Conservation (phyloP, 202 grass and related monocot genomes). For the Alloteropsis angusta region DNA sequence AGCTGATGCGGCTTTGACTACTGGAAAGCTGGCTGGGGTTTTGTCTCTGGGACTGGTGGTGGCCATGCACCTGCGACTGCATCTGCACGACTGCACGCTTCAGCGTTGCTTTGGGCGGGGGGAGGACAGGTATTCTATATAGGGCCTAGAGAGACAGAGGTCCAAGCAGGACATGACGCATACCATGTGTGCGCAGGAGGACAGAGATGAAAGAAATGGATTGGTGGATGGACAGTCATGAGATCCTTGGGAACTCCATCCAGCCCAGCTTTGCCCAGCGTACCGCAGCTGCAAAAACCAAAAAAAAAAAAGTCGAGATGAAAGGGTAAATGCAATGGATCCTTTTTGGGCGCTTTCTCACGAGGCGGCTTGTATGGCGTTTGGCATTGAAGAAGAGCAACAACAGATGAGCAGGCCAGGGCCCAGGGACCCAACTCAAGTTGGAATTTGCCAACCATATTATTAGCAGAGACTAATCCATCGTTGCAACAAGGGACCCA, state of each 20-base stretch:
- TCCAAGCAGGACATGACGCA: conserved; percentile 3
- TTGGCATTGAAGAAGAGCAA: neutral
- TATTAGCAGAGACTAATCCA: too few species aligned
- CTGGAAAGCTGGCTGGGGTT: conserved; percentile 14
- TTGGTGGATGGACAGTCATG: conserved; percentile 9
- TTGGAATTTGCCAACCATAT: neutral
- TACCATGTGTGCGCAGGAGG: neutral
- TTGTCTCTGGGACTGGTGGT: conserved; percentile 20
- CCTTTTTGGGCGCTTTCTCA: conserved; percentile 22
- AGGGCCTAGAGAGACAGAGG: conserved; percentile 36
- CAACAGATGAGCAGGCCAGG: neutral
- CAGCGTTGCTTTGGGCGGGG: conserved; percentile 5
- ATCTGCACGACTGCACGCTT: neutral
- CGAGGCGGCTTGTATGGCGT: neutral
- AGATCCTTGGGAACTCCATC: conserved; percentile 15
- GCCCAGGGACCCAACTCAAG: neutral
- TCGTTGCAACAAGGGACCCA: neutral
- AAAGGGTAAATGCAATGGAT: conserved; percentile 37
- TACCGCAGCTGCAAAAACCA: neutral
- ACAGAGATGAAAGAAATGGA: conserved; percentile 1
- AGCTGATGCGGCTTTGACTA: conserved; percentile 41
- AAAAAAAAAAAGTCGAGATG: neutral
- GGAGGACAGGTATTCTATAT: conserved; percentile 3
- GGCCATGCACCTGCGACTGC: conserved; percentile 27
- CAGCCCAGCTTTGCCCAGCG: neutral